Evolutionary conservation across 2,329 filamentous ascomycete genomes (phyloP).

Genomic region (Sporothrix euskadiensis): DNA sequence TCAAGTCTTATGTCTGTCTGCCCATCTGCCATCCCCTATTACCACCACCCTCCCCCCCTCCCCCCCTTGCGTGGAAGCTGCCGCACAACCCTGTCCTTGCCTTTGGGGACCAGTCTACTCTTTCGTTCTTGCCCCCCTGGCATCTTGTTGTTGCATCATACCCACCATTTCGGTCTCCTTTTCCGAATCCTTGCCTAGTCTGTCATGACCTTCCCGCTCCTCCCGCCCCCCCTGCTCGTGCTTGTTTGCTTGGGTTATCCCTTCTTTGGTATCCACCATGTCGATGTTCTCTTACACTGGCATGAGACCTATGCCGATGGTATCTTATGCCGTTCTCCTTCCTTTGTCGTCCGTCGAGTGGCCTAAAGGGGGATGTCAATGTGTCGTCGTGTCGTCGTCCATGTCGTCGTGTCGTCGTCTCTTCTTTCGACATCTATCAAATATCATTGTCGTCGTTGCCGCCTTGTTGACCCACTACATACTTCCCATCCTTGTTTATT

Average conservation of each 20-base stretch:
- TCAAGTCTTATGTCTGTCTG: neutral
- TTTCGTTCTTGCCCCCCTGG: neutral
- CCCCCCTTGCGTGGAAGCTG: constrained; percentile 17
- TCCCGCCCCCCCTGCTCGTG: constrained; percentile 23
- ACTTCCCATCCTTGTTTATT: neutral
- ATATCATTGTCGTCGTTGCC: neutral
- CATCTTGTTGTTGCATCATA: constrained; percentile 9
- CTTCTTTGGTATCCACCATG: neutral
- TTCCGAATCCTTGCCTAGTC: constrained; percentile 24
- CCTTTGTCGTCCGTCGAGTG: neutral
- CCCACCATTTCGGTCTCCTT: constrained; percentile 13
- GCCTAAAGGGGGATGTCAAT: neutral
- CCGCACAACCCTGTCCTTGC: constrained; percentile 21
- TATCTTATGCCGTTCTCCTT: neutral
- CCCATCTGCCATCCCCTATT: neutral
- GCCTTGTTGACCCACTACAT: neutral
- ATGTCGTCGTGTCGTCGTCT: neutral
- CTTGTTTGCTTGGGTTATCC: constrained; percentile 7
- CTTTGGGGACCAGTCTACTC: constrained; percentile 4
- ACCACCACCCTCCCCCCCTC: neutral
- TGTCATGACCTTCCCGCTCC: constrained; percentile 7
- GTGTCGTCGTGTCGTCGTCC: neutral
- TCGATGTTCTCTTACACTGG: constrained; percentile 6
- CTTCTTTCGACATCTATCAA: neutral
- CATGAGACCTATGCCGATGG: neutral